phyloP scores from a whole-genome alignment of 495 filamentous ascomycete species.

The Terfezia claveryi region DNA sequence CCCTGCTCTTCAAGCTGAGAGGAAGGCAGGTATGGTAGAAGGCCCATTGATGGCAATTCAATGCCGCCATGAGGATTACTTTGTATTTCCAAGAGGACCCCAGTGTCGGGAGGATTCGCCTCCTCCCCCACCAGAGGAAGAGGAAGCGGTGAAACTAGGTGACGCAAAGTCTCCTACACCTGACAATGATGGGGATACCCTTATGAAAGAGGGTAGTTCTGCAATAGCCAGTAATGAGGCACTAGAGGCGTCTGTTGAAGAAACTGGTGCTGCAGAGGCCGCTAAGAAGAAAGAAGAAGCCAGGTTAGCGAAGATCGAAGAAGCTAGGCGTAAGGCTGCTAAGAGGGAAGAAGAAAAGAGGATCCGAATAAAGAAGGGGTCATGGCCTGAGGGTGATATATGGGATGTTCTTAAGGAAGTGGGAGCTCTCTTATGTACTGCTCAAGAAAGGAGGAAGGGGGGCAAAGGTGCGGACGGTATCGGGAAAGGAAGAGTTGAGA shows the following conservation, averaged over 20 bases:
- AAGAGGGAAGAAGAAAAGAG: background rate
- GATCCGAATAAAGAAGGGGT: conserved; percentile 3
- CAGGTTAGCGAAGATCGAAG: background rate
- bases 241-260: background rate
- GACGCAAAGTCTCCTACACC: background rate
- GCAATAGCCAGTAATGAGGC: background rate
- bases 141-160: background rate
- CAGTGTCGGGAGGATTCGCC: conserved; percentile 1
- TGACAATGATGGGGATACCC: background rate
- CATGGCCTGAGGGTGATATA: background rate
- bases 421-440: conserved; percentile 12
- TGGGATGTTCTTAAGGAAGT: conserved; percentile 11
- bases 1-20: conserved; percentile 13
- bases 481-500: conserved; percentile 12
- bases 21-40: conserved; percentile 15
- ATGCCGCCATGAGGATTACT: conserved; percentile 16
- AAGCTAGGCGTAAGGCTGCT: conserved; percentile 3
- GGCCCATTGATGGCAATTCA: conserved; percentile 18
- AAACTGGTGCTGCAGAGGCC: background rate
- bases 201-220: background rate
- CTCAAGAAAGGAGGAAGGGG: conserved; percentile 17
- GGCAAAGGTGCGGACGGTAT: conserved; percentile 2
- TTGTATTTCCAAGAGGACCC: conserved; percentile 4
- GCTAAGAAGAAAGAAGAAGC: background rate
- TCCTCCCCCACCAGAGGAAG: background rate